Percentiles rank a stretch among this genome's conserved stretches.
Conservation (phyloP, 768 basidiomycete genomes). For the Polyporus arcularius region DNA sequence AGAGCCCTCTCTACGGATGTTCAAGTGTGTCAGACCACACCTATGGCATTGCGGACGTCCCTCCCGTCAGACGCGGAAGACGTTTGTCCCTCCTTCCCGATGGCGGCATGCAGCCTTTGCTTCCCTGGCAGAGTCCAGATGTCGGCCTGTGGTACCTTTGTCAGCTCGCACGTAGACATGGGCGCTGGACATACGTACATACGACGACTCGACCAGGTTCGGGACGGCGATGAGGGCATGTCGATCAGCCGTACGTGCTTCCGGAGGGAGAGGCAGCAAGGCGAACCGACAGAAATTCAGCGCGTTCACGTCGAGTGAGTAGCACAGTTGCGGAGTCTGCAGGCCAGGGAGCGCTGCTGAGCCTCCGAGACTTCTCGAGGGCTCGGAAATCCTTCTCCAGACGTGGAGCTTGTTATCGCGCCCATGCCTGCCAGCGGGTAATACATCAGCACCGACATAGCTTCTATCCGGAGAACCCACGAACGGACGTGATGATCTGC, state of each 20-base stretch:
- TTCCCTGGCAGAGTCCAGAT: slow-evolving; percentile 77
- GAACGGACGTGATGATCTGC: slow-evolving; percentile 74
- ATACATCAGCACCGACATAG: not conserved
- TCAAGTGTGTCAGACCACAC: slow-evolving; percentile 33
- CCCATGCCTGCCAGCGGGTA: slow-evolving; percentile 61
- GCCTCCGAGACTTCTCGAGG: slow-evolving; percentile 44
- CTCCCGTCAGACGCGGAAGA: slow-evolving; percentile 43
- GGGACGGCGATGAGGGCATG: slow-evolving; percentile 75
- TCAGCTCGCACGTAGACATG: not conserved
- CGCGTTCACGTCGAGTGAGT: slow-evolving; percentile 87
- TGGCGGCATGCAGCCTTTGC: slow-evolving; percentile 78
- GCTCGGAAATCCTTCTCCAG: slow-evolving; percentile 53
- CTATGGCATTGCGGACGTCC: slow-evolving; percentile 54
- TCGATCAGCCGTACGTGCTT: slow-evolving; percentile 20
- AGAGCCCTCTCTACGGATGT: not conserved
- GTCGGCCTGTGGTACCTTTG: slow-evolving; percentile 62
- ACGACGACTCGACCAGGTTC: slow-evolving; percentile 85
- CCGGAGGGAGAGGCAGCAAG: slow-evolving; percentile 42
- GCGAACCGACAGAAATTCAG: slow-evolving; percentile 94
- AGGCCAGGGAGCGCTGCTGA: slow-evolving; percentile 56
- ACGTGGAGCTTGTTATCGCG: slow-evolving; percentile 86
- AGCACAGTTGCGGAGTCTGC: slow-evolving; percentile 52
- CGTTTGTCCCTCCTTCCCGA: slow-evolving; percentile 57
- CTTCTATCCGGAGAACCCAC: not conserved
- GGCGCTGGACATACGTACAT: slow-evolving; percentile 44